Evolutionary conservation across 2,329 filamentous ascomycete genomes (phyloP), one percentile per base, ranked within the genome.

Genomic region (Diaporthe citri): DNA sequence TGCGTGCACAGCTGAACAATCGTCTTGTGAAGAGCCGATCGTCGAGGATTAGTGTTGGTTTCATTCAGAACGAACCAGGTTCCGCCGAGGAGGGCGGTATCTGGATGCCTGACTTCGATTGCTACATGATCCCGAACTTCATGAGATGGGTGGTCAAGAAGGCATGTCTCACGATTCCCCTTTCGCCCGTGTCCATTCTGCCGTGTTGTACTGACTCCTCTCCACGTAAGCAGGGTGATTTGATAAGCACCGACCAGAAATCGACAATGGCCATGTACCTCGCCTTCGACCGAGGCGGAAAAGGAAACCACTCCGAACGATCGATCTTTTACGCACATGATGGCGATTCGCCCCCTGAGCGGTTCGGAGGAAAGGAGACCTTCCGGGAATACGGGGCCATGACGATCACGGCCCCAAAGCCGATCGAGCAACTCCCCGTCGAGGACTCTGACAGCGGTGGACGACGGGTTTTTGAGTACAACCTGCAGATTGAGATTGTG

Each of bases 361-460:
- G 9, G 4, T 22, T 12, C 2, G 9, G 28, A 2, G 20, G 0
- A 1, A 2, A 1, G 2, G 17, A 31, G 7, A 1, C 15, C 4
- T 55, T 41, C 5, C 12, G 2, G 2, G 17, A 55, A 7, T 69
- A 69, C 15, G 64, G 64, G 3, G n/a, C 8, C 2, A 69, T 69
- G 34, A 1, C 17, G 0, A 69, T 69, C 41, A 41, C 15, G 2
- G 1, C 17, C 48, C 1, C 64, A 1, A 41, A 22, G 34, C n/a
- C n/a, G 48, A 22, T 69, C 1, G 34, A 69, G 48, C n/a, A 22
- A 4, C 64, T 69, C 4, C n/a, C 4, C 0, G 2, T 28, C 3
- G 4, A 39, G 22, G 6, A 3, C 13, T 2, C 15, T 6, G 15
- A 4, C 9, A 0, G 0, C 1, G 31, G 34, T 3, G 34, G 1